Evolutionary conservation across 139 green algal species (phyloP), one percentile per base, ranked within the genome.

Genomic region (Trebouxia sp.): DNA sequence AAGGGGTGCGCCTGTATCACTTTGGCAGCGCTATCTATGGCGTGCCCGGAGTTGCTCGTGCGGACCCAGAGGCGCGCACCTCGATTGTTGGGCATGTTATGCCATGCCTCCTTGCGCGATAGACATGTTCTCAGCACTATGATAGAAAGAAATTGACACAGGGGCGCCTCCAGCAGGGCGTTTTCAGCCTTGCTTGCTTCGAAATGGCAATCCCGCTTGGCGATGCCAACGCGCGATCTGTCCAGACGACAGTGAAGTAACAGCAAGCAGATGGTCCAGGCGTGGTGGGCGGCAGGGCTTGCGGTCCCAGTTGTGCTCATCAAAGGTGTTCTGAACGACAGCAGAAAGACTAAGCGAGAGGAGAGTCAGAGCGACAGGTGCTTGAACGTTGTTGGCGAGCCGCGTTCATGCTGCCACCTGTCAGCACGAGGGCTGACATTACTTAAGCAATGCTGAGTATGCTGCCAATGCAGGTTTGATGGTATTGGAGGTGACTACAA

Each of bases 401-500:
- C n/a, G n/a, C n/a, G n/a, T n/a, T n/a, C n/a, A n/a, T n/a, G n/a
- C n/a, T n/a, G n/a, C n/a, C n/a, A n/a, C n/a, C n/a, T n/a, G n/a
- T n/a, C n/a, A n/a, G n/a, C n/a, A n/a, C n/a, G n/a, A n/a, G n/a
- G n/a, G n/a, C n/a, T n/a, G n/a, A n/a, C n/a, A n/a, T n/a, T n/a
- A n/a, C n/a, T n/a, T n/a, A n/a, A n/a, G n/a, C n/a, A n/a, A n/a
- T n/a, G n/a, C n/a, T n/a, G n/a, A n/a, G n/a, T n/a, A n/a, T n/a
- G n/a, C n/a, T n/a, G n/a, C n/a, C n/a, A n/a, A n/a, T 78, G 50
- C 30, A 65, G 35, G 50, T 50, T 37, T 53, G 79, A 91, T 8
- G 89, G 88, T 1, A 51, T 42, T 1, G 88, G 83, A 47, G 79
- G 74, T 28, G 87, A 91, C 48, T 85, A 86, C 1, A 84, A 65